A percentile compares a stretch with the other conserved stretches of the same genome.
Conservation (phyloP, 192 early-diverging fungal genomes). For the Dissophora globulifera region DNA sequence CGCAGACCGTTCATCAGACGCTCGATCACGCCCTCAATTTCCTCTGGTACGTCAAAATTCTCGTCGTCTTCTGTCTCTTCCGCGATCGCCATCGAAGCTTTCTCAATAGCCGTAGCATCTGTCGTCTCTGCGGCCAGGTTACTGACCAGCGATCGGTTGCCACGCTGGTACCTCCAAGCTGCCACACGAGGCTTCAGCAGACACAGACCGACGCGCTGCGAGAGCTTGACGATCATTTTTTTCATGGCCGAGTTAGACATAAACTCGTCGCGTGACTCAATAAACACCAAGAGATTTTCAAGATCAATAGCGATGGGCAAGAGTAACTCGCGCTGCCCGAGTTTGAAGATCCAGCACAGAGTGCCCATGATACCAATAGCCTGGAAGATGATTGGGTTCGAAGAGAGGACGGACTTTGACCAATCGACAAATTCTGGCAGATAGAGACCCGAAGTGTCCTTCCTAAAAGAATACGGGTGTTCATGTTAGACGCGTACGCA, state of each 20-base stretch:
- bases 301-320: slow-evolving; percentile 62
- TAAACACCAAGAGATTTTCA: slow-evolving; percentile 50
- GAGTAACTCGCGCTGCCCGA: slow-evolving; percentile 71
- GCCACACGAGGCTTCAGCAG: slow-evolving; percentile 77
- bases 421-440: slow-evolving; percentile 79
- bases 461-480: slow-evolving; percentile 43
- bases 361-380: slow-evolving; percentile 70
- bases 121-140: slow-evolving; percentile 61
- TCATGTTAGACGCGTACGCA: neutral
- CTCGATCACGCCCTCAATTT: slow-evolving; percentile 85
- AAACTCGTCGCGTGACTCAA: slow-evolving; percentile 62
- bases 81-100: slow-evolving; percentile 38
- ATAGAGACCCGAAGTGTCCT: slow-evolving; percentile 71
- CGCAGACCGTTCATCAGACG: slow-evolving; percentile 84
- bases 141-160: slow-evolving; percentile 67
- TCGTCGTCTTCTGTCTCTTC: slow-evolving; percentile 65
- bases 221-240: slow-evolving; percentile 85
- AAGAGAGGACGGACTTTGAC: slow-evolving; percentile 57
- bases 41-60: slow-evolving; percentile 81
- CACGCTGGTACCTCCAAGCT: slow-evolving; percentile 76
- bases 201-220: slow-evolving; percentile 86
- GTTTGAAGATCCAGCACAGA: slow-evolving; percentile 76
- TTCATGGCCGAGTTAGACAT: slow-evolving; percentile 79
- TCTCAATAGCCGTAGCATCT: slow-evolving; percentile 6
- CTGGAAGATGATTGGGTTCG: slow-evolving; percentile 35